Percentiles rank a stretch among this genome's conserved stretches.
Conservation (phyloP, 2,329 filamentous ascomycete species). For the Calonectria multiphialidica region DNA sequence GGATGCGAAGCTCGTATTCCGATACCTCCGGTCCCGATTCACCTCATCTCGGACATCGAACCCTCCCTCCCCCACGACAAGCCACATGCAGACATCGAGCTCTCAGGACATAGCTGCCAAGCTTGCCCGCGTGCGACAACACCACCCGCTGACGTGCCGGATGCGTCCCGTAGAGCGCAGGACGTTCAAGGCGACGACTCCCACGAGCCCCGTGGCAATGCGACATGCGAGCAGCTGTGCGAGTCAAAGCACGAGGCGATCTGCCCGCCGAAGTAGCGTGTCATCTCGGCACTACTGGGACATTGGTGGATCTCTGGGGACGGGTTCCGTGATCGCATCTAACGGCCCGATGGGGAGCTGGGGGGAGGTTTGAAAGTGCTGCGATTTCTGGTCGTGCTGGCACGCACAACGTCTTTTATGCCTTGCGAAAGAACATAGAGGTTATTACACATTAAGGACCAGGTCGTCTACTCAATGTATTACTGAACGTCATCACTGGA, state of each 20-base stretch:
- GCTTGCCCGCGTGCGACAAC: conserved; percentile 85
- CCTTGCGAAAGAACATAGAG: conserved; percentile 27
- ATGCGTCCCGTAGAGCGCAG: conserved; percentile 64
- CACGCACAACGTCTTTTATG: conserved; percentile 16
- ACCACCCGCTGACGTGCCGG: conserved; percentile 85
- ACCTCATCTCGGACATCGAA: conserved; percentile 62
- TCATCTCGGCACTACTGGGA: conserved; percentile 94
- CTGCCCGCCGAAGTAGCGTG: conserved; percentile 73
- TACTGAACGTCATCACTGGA: conserved; percentile 32
- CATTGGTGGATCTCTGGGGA: conserved; percentile 83
- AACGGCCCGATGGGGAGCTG: conserved; percentile 80
- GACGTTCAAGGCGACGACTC: conserved; percentile 66
- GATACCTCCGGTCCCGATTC: conserved; percentile 85
- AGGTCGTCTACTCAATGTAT: conserved; percentile 26
- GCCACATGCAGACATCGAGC: conserved; percentile 62
- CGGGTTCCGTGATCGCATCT: conserved; percentile 76
- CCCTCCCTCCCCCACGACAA: conserved; percentile 56
- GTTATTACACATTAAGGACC: conserved; percentile 7
- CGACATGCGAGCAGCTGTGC: conserved; percentile 78
- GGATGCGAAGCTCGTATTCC: conserved; percentile 92
- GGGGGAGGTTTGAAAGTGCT: conserved; percentile 71
- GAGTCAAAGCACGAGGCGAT: conserved; percentile 86
- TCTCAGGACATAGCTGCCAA: conserved; percentile 79
- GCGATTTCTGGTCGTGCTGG: conserved; percentile 12
- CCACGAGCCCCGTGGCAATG: conserved; percentile 60